phyloP scores from a whole-genome alignment of 495 filamentous ascomycete species.

The Cryomyces minteri region DNA sequence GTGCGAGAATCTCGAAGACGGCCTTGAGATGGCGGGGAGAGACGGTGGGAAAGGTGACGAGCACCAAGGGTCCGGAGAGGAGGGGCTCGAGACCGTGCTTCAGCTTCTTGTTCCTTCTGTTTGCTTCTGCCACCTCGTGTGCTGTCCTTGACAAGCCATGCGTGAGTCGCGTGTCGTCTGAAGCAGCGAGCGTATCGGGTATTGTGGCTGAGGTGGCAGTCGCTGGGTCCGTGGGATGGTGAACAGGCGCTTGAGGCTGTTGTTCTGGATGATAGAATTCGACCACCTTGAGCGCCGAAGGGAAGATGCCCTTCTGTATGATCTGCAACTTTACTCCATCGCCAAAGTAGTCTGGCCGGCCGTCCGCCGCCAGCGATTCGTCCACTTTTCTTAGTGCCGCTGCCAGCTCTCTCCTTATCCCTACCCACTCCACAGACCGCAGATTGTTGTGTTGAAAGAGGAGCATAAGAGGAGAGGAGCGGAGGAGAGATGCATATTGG shows the following conservation, averaged over 20 bases:
- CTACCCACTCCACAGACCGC: slow-evolving; percentile 69
- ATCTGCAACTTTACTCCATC: slow-evolving; percentile 56
- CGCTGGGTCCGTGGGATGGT: slow-evolving; percentile 11
- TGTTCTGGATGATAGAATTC: slow-evolving; percentile 60
- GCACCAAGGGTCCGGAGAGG: slow-evolving; percentile 59
- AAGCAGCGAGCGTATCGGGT: slow-evolving; percentile 7
- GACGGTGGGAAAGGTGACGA: slow-evolving; percentile 65
- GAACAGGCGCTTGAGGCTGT: background rate
- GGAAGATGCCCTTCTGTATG: slow-evolving; percentile 77
- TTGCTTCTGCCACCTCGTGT: slow-evolving; percentile 32
- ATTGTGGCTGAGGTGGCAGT: slow-evolving; percentile 17
- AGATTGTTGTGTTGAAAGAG: slow-evolving; percentile 97
- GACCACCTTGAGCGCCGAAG: slow-evolving; percentile 60
- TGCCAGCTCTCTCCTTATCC: slow-evolving; percentile 64
- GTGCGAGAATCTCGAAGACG: slow-evolving; percentile 55
- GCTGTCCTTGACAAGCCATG: slow-evolving; percentile 62
- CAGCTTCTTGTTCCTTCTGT: slow-evolving; percentile 21
- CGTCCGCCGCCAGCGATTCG: slow-evolving; percentile 25
- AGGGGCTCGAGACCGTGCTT: slow-evolving; percentile 50
- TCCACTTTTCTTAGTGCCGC: slow-evolving; percentile 51
- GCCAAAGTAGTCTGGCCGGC: slow-evolving; percentile 21
- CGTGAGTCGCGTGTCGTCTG: slow-evolving; percentile 34
- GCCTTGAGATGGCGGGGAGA: slow-evolving; percentile 67
- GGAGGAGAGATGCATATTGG: slow-evolving; percentile 82
- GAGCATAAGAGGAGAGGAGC: slow-evolving; percentile 71